Conservation (phyloP, 495 filamentous ascomycete genomes). For the Penicillium longicatenatum region DNA sequence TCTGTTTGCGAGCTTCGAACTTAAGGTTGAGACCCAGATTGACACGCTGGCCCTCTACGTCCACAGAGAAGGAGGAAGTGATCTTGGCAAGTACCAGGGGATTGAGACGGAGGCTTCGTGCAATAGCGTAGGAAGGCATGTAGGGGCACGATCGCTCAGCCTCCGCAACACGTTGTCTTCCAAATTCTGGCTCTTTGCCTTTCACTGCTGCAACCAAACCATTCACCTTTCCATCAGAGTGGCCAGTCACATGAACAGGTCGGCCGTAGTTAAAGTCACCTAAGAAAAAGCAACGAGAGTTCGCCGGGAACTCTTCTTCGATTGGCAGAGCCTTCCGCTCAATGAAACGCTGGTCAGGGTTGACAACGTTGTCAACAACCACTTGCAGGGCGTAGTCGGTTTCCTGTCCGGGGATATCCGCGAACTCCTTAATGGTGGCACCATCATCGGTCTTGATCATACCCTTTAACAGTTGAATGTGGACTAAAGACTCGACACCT, state of each 20-base stretch:
- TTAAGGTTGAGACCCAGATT: constrained; percentile 97
- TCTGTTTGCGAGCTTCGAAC: constrained; percentile 91
- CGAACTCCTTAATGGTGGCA: constrained; percentile 91
- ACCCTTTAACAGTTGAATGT: constrained; percentile 91
- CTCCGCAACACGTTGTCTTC: constrained; percentile 64
- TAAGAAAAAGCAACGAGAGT: constrained; percentile 87
- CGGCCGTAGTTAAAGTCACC: constrained; percentile 93
- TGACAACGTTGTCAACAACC: constrained; percentile 86
- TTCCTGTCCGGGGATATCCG: constrained; percentile 82
- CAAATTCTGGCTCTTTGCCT: constrained; percentile 77
- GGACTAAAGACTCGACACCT: constrained; percentile 81
- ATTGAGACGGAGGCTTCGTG: constrained; percentile 77
- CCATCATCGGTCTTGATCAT: constrained; percentile 89
- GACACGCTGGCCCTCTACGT: constrained; percentile 71
- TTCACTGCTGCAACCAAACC: constrained; percentile 71
- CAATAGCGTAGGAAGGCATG: constrained; percentile 82
- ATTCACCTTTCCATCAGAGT: constrained; percentile 70
- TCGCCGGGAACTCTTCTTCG: constrained; percentile 86
- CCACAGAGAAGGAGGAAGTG: constrained; percentile 87
- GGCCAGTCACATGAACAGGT: constrained; percentile 79
- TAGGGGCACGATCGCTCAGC: constrained; percentile 73
- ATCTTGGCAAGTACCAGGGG: constrained; percentile 91
- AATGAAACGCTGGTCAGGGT: constrained; percentile 89
- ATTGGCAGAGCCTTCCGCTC: constrained; percentile 84
- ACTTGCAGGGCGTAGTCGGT: constrained; percentile 89